Evolutionary conservation across 352 stramenopile genomes (phyloP).

Genomic region (Phytophthora melonis): DNA sequence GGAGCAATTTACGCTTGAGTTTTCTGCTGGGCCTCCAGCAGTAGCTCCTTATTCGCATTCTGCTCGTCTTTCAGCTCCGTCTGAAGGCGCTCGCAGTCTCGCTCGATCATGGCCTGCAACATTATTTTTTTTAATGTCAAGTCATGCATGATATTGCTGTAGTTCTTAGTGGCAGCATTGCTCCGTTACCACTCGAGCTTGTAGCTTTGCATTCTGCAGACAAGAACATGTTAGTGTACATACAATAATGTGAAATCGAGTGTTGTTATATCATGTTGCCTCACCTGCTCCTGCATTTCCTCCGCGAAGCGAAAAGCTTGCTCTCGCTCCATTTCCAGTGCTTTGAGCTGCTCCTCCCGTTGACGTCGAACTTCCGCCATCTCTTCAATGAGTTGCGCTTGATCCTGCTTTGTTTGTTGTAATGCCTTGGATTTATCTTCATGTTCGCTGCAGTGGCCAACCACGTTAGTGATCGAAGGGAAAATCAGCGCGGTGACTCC

Average conservation of each 20-base stretch:
- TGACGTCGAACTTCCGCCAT: conserved; percentile 33
- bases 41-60: conserved; percentile 41
- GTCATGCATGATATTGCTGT: neutral
- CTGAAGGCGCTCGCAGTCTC: conserved; percentile 44
- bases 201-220: conserved; percentile 40
- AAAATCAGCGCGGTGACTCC: neutral
- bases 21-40: conserved; percentile 47
- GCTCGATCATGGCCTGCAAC: conserved; percentile 39
- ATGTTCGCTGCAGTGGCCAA: conserved; percentile 39
- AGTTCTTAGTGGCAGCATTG: neutral
- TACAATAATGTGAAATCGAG: neutral
- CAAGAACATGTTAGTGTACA: neutral
- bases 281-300: conserved; percentile 41
- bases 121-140: neutral
- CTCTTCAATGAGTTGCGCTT: conserved; percentile 55
- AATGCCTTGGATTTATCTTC: conserved; percentile 49
- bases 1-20: conserved; percentile 38
- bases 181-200: conserved; percentile 31
- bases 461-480: neutral
- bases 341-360: conserved; percentile 36
- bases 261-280: too few relatives aligned
- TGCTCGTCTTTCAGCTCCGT: conserved; percentile 48
- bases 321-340: conserved; percentile 29
- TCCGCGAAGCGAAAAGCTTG: conserved; percentile 31
- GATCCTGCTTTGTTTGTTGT: conserved; percentile 45